Evolutionary conservation across 768 basidiomycete genomes (phyloP), one percentile per base, ranked within the genome.

Genomic region (Tephrocybe rancida): DNA sequence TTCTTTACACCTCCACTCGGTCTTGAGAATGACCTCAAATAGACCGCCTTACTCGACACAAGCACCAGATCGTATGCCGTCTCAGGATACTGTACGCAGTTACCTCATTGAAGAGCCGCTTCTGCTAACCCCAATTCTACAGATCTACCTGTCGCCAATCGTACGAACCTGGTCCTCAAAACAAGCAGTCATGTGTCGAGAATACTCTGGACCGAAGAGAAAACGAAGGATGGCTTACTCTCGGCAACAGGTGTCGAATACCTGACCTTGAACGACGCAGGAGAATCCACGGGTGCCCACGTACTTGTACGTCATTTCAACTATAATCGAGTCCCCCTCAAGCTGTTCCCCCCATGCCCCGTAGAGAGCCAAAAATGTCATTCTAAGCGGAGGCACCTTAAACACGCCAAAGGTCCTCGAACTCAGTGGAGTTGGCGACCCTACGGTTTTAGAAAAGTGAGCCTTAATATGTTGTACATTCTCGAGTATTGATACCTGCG

Each of bases 321-420:
- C 18, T 5, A 22, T 19, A 5, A 42, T 26, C 14, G 3, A 10
- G 38, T 29, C 29, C 13, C 13, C 5, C 29, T 30, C 7, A 30
- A 30, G 5, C 29, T 30, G 13, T 30, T n/a, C n/a, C n/a, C 29
- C 13, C 13, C 7, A 46, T 29, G 32, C 1, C 3, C 18, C 18
- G 13, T 43, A 56, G 55, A 39, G 34, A n/a, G 45, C 50, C 16
- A 47, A 16, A 22, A 51, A 58, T 39, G 39, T 58, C 14, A 58
- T 58, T 8, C 24, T 58, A n/a, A 58, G 57, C 29, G 57, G 48
- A 27, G 50, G 57, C 25, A 25, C 57, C 9, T 35, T 58, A 27
- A 58, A 58, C 19, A 58, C 53, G 10, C 57, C 57, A 3, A 58
- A 58, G 29, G 51, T 58, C 16, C 51, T 58, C 3, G 57, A 58